Evolutionary conservation across 164 flowering plant genomes (phyloP).

Genomic region (Protea cynaroides): DNA sequence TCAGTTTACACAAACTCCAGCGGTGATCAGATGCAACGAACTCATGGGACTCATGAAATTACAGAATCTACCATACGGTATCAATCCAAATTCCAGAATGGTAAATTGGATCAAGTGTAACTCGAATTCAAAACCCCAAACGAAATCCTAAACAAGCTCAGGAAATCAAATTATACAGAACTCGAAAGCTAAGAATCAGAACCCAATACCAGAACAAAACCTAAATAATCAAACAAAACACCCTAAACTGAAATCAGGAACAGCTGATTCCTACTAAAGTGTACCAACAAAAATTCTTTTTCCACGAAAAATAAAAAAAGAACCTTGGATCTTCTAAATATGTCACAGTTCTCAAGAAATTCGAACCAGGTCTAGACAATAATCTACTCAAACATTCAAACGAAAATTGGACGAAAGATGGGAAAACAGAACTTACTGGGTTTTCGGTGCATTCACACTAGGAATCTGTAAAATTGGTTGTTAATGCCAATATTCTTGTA

Average conservation of each 20-base stretch:
- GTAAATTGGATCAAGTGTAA: too few relatives aligned
- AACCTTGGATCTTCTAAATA: not conserved
- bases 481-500: too few relatives aligned
- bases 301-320: not conserved
- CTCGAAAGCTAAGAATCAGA: not conserved
- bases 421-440: slow-evolving; percentile 1
- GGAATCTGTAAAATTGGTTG: too few relatives aligned
- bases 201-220: not conserved
- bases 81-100: too few relatives aligned
- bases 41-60: too few relatives aligned
- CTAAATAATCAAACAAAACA: not conserved
- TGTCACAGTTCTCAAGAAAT: not conserved
- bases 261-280: not conserved
- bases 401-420: not conserved
- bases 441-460: not conserved
- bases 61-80: too few relatives aligned
- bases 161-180: not conserved
- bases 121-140: slow-evolving; percentile 4
- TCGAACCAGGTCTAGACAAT: not conserved
- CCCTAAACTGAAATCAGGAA: not conserved
- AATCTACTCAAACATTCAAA: not conserved
- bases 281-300: too few relatives aligned
- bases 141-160: slow-evolving; percentile 3
- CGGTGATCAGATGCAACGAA: too few relatives aligned
- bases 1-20: not conserved